These are phyloP conservation scores for Schwanniomyces sp. DNA, from an alignment of 805 yeast genomes.

Conservation along the genomic window DNA sequence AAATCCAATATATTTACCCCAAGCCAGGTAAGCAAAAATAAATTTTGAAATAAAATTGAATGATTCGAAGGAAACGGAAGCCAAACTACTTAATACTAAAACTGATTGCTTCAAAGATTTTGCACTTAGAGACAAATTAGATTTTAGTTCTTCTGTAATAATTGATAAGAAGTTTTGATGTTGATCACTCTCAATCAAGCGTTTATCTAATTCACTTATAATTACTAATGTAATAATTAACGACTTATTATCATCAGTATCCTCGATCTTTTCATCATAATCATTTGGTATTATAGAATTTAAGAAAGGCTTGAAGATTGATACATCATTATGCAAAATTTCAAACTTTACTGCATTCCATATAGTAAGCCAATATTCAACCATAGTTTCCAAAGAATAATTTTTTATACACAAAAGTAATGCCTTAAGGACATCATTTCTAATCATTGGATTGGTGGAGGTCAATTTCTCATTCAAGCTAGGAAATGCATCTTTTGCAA, in stretches of 20 bases:
- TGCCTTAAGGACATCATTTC: constrained; percentile 71
- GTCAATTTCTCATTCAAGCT: constrained; percentile 77
- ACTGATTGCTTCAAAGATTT: constrained; percentile 64
- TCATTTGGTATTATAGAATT: constrained; percentile 24
- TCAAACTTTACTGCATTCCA: constrained; percentile 92
- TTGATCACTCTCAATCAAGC: constrained; percentile 22
- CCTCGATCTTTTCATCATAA: constrained; percentile 23
- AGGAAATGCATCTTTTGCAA: constrained; percentile 73
- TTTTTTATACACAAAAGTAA: constrained; percentile 53
- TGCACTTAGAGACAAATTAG: constrained; percentile 51
- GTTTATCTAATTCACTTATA: constrained; percentile 39
- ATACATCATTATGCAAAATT: constrained; percentile 68
- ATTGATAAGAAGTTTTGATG: constrained; percentile 41
- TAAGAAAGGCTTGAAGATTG: constrained; percentile 23
- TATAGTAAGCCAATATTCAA: constrained; percentile 64
- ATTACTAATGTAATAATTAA: constrained; percentile 38
- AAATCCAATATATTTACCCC: constrained; percentile 40
- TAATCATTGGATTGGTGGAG: constrained; percentile 70
- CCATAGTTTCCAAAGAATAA: constrained; percentile 50
- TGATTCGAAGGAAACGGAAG: constrained; percentile 44
- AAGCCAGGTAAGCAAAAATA: constrained; percentile 33
- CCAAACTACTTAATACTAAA: constrained; percentile 54
- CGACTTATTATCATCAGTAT: constrained; percentile 34
- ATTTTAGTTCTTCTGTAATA: constrained; percentile 47
- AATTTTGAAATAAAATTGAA: constrained; percentile 48